These are phyloP conservation scores for Hypoxylon rubiginosum DNA, from an alignment of 2,329 filamentous ascomycete genomes.

Conservation along the genomic window DNA sequence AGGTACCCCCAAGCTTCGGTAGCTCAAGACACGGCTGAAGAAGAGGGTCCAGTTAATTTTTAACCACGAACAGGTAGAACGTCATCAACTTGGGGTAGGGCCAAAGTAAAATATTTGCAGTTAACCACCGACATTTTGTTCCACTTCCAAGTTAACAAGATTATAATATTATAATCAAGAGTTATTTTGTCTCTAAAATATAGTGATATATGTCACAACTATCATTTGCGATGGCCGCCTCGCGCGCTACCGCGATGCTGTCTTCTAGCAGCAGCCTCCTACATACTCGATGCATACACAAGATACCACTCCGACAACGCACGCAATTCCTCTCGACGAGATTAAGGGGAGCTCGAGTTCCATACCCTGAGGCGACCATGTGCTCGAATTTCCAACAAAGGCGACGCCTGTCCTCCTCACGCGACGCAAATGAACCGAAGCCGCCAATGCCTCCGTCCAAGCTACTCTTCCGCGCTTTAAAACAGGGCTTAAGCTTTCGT, in stretches of 20 bases:
- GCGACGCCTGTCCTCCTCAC: slow-evolving; percentile 46
- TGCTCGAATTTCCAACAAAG: slow-evolving; percentile 41
- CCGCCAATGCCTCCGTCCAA: slow-evolving; percentile 46
- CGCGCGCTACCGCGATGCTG: slow-evolving; percentile 36
- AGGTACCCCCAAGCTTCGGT: not conserved
- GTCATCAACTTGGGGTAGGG: slow-evolving; percentile 15
- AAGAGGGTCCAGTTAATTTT: slow-evolving; percentile 21
- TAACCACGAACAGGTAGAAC: not conserved
- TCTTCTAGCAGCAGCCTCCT: slow-evolving; percentile 32
- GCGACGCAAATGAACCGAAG: slow-evolving; percentile 39
- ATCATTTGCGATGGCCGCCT: slow-evolving; percentile 39
- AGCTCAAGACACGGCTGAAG: slow-evolving; percentile 2
- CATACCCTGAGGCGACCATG: slow-evolving; percentile 25
- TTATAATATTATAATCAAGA: not conserved
- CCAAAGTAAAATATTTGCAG: not conserved
- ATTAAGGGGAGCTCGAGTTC: slow-evolving; percentile 14
- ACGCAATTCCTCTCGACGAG: slow-evolving; percentile 19
- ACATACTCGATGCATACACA: slow-evolving; percentile 39
- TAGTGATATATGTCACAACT: not conserved
- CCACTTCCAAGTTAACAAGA: too few species aligned
- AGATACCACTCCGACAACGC: slow-evolving; percentile 22
- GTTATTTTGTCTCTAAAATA: not conserved
- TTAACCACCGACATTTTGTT: not conserved
- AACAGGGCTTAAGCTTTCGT: slow-evolving; percentile 53
- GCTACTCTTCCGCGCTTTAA: slow-evolving; percentile 50